Base-by-base conservation (phyloP, 73 alveolate species). In the Blepharisma stoltei region DNA sequence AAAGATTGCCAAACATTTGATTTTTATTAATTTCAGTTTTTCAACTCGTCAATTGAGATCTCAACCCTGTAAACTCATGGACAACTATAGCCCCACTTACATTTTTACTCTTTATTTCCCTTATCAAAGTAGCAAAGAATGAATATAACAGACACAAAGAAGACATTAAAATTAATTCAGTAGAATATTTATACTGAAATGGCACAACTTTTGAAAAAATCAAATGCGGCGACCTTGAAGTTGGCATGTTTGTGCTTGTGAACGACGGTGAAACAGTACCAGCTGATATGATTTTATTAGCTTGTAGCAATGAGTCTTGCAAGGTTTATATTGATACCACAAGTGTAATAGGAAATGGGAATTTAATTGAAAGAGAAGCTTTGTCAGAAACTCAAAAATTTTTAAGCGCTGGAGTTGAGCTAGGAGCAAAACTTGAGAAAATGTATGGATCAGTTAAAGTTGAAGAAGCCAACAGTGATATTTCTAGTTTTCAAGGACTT, bases 311-410 rank as follows among this genome's bases (percentile, higher is more conserved):
- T 66, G 84, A 77, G 55, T 96, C 96, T 21, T 76, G 78, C 55
- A 32, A 32, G 3, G 87, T 95, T 79, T 95, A 68, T 67, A 91
- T 96, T 8, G 99, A 97, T 75, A 96, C 99, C 0, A 97, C 94
- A 81, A 92, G 89, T 76, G 85, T 97, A 54, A 98, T 96, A 81
- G 99, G 99, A 47, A 99, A 96, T 83, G 95, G 99, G 23, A 96
- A 94, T 79, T 78, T 97, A 60, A 96, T 89, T 55, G 78, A 81
- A 54, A 67, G 69, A 54, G 49, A 20, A n/a, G 46, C 73, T 2
- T 32, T 32, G 3, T 32, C 41, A 32, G 41, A 32, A 32, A 32
- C 41, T 1, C 41, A 32, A 32, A 32, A 32, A 32, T 32, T 32
- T 32, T 32, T 32, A 32, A 32, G 41, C 3, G 41, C 41, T 32